Evolutionary conservation across 352 stramenopile genomes (phyloP).

Genomic region (Phytophthora citricola): DNA sequence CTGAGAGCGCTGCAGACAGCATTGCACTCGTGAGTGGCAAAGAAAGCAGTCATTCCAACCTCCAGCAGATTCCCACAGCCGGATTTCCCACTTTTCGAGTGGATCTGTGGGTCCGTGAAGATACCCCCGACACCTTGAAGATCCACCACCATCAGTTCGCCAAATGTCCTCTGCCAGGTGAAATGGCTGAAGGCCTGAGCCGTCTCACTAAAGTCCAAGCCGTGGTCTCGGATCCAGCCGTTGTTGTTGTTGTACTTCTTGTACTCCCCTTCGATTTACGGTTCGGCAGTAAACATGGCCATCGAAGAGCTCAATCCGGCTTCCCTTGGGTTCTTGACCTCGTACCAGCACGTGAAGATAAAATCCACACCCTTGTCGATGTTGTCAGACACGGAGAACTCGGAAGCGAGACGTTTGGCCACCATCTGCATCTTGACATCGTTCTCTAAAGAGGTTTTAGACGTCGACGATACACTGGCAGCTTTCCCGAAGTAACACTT

Average conservation of each 20-base stretch:
- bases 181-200: slow-evolving; percentile 57
- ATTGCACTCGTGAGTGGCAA: slow-evolving; percentile 48
- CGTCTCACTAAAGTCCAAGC: slow-evolving; percentile 17
- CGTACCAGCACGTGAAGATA: slow-evolving; percentile 53
- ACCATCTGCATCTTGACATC: slow-evolving; percentile 52
- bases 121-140: slow-evolving; percentile 49
- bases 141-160: slow-evolving; percentile 49
- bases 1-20: slow-evolving; percentile 28
- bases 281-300: slow-evolving; percentile 46
- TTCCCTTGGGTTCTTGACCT: slow-evolving; percentile 30
- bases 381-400: slow-evolving; percentile 38
- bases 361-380: slow-evolving; percentile 47
- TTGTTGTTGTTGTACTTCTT: slow-evolving; percentile 65
- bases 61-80: slow-evolving; percentile 34
- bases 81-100: slow-evolving; percentile 35
- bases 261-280: slow-evolving; percentile 46
- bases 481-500: slow-evolving; percentile 48
- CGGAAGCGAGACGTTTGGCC: slow-evolving; percentile 40
- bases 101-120: slow-evolving; percentile 58
- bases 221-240: slow-evolving; percentile 29
- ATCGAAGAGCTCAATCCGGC: slow-evolving; percentile 21
- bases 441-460: slow-evolving; percentile 15
- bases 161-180: slow-evolving; percentile 44
- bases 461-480: slow-evolving; percentile 3
- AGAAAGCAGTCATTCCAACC: slow-evolving; percentile 45